Conservation (phyloP, 768 basidiomycete species). For the Tricholoma sp. region DNA sequence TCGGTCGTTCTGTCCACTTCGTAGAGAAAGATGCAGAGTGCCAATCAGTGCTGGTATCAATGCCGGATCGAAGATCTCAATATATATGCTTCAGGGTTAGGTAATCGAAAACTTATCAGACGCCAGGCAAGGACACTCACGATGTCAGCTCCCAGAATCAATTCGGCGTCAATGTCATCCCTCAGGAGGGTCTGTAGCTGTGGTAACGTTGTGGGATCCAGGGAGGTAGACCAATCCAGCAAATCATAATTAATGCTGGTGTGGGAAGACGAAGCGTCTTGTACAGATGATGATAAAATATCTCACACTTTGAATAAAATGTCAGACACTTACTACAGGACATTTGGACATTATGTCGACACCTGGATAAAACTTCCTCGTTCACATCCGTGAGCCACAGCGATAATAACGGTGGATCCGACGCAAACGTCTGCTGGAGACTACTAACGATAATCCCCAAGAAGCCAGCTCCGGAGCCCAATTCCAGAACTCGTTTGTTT, state of each 20-base stretch:
- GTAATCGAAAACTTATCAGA: not conserved
- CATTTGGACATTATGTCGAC: constrained; percentile 53
- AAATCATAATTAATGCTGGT: constrained; percentile 35
- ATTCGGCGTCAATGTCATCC: constrained; percentile 41
- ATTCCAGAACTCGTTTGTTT: constrained; percentile 53
- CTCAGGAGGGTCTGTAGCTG: constrained; percentile 30
- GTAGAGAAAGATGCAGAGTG: constrained; percentile 42
- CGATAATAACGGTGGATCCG: constrained; percentile 3
- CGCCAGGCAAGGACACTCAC: constrained; percentile 20
- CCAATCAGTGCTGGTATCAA: constrained; percentile 54
- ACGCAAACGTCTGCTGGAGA: constrained; percentile 38
- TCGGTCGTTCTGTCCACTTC: constrained; percentile 8
- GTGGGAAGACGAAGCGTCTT: constrained; percentile 55
- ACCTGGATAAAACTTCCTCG: constrained; percentile 55
- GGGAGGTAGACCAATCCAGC: constrained; percentile 67
- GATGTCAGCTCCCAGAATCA: constrained; percentile 72
- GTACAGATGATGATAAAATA: constrained; percentile 8
- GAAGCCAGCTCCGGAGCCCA: constrained; percentile 76
- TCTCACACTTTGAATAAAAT: not conserved
- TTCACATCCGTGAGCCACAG: constrained; percentile 64
- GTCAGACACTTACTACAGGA: constrained; percentile 57
- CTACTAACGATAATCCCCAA: constrained; percentile 58
- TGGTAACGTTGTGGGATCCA: constrained; percentile 25
- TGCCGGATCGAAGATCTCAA: constrained; percentile 62
- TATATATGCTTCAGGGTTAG: not conserved